A percentile compares a stretch with the other conserved stretches of the same genome.
Conservation (phyloP, 805 yeast genomes). For the Myxozyma geophila region DNA sequence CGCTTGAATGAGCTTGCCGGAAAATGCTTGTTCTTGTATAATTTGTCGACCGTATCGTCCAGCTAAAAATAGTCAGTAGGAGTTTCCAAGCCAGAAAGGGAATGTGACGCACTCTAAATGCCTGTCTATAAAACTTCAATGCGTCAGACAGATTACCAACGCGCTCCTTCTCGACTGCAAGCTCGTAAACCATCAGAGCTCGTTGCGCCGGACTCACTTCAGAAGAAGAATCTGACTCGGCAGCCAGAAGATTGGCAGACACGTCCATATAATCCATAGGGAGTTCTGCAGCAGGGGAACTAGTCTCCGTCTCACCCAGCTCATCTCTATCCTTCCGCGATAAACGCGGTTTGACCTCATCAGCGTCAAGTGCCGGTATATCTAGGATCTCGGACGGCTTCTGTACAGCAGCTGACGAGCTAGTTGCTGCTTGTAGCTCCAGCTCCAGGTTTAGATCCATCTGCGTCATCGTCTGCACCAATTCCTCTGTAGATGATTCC, state of each 20-base stretch:
- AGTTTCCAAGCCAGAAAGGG: constrained; percentile 2
- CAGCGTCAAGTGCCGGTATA: not conserved
- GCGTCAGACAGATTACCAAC: constrained; percentile 85
- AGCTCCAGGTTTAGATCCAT: constrained; percentile 28
- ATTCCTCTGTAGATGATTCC: constrained; percentile 26
- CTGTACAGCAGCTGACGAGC: not conserved
- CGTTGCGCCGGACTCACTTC: constrained; percentile 25
- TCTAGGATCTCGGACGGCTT: not conserved
- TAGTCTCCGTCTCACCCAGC: not conserved
- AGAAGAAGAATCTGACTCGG: constrained; percentile 20
- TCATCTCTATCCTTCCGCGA: not conserved
- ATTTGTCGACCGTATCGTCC: constrained; percentile 63
- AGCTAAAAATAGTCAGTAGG: constrained; percentile 4
- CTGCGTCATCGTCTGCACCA: constrained; percentile 21
- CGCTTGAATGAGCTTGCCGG: constrained; percentile 32
- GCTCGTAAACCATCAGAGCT: constrained; percentile 70
- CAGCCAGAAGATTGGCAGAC: constrained; percentile 15
- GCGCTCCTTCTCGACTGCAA: constrained; percentile 71
- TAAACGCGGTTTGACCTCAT: not conserved
- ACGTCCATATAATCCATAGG: constrained; percentile 9
- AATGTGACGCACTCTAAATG: constrained; percentile 56
- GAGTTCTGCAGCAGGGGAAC: not conserved
- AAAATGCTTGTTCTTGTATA: constrained; percentile 58
- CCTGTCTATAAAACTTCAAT: constrained; percentile 68
- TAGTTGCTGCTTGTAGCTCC: constrained; percentile 28